Base-by-base conservation (phyloP, 768 basidiomycete genomes). In the Lactifluus piperatus region DNA sequence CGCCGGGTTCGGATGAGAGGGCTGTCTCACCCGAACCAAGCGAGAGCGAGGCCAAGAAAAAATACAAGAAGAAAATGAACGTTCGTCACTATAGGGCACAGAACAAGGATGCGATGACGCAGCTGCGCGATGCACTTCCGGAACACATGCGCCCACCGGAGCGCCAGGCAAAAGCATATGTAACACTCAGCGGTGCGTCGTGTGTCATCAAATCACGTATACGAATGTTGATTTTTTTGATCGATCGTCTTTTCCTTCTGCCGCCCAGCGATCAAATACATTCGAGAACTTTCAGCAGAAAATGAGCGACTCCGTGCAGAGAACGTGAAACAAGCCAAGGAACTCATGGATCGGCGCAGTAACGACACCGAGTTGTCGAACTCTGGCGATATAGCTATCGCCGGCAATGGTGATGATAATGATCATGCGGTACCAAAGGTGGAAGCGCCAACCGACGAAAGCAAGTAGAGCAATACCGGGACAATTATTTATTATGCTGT, bases 51-150 rank as follows among this genome's bases (percentile, higher is more conserved):
- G 60, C 60, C 5, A 61, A 61, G 44, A 61, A 61, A 29, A 62
- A 62, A 20, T 62, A 62, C 47, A 62, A 62, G 51, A 62, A 62
- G 32, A 62, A 58, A 51, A 62, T 62, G 61, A 62, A 62, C 39
- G 61, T 62, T 9, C 57, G 61, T 11, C 61, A 62, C 32, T 62
- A 62, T 32, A 46, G 61, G 32, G 61, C 61, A 2, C 61, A 62
- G 51, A 62, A 58, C 48, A 62, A 62, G 51, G 61, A 62, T 37
- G 61, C 61, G 39, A 58, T 62, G 61, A 58, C 51, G n/a, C 56
- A 59, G 51, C 51, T 62, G 7, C 61, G 61, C 30, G 61, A 62
- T 20, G 61, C 48, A 26, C 57, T 62, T 44, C 61, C 61, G 10
- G 61, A 62, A 29, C 56, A 53, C 18, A 60, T 62, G 57, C 57